These are phyloP conservation scores for Botrytis deweyae DNA, from an alignment of 2,329 filamentous ascomycete species.

Conservation along the genomic window DNA sequence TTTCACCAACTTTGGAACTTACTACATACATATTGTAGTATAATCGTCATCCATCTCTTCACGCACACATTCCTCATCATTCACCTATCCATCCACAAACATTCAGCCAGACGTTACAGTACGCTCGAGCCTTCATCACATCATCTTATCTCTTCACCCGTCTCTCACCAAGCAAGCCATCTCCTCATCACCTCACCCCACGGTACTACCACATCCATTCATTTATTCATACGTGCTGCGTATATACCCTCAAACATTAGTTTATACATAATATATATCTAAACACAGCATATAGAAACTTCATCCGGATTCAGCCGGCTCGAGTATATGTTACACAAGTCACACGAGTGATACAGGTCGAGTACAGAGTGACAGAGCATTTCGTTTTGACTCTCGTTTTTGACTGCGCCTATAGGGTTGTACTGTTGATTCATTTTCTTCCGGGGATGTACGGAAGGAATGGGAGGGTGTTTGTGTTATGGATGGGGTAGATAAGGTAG, in stretches of 20 bases:
- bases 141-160: background rate
- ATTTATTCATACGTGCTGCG: background rate
- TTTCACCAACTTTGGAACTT: background rate
- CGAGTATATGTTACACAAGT: background rate
- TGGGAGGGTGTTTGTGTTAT: background rate
- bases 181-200: background rate
- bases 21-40: background rate
- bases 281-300: slow-evolving; percentile 5
- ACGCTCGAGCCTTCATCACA: background rate
- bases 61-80: background rate
- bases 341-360: too few species aligned
- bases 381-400: background rate
- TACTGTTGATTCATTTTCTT: slow-evolving; percentile 1
- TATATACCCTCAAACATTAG: background rate
- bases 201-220: background rate
- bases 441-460: background rate
- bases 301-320: background rate
- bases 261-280: background rate
- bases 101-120: slow-evolving; percentile 9
- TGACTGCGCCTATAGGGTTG: background rate
- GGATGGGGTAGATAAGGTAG: background rate
- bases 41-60: background rate
- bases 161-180: background rate
- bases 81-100: background rate
- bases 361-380: background rate